phyloP scores from a whole-genome alignment of 164 flowering plant species.

The Taxillus chinensis region DNA sequence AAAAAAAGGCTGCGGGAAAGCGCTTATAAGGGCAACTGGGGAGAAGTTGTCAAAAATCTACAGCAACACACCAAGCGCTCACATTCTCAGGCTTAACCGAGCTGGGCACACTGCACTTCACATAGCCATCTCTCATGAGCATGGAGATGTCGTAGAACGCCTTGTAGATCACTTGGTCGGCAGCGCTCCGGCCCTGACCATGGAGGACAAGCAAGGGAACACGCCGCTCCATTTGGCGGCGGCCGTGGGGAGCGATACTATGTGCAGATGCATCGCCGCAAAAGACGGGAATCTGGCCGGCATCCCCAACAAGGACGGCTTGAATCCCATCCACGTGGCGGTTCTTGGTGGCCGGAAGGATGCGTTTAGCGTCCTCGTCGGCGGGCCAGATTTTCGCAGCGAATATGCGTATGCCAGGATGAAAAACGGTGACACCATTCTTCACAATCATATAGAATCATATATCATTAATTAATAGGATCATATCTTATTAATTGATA shows the following conservation, averaged over 20 bases:
- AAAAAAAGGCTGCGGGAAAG: slow-evolving; percentile 1
- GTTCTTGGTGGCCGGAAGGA: slow-evolving; percentile 11
- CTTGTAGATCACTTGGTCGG: not conserved
- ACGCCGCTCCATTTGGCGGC: slow-evolving; percentile 24
- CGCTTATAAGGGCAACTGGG: slow-evolving; percentile 18
- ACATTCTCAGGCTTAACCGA: slow-evolving; percentile 8
- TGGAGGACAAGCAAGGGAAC: slow-evolving; percentile 4
- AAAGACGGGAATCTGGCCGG: not conserved
- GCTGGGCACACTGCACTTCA: slow-evolving; percentile 27
- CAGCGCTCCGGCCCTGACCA: not conserved
- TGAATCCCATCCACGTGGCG: slow-evolving; percentile 8
- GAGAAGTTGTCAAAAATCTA: slow-evolving; percentile 10
- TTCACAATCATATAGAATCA: slow-evolving; percentile 16
- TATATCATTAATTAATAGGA: no score
- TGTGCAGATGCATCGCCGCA: slow-evolving; percentile 8
- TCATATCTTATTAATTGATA: no score
- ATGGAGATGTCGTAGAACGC: not conserved
- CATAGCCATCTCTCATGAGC: slow-evolving; percentile 3
- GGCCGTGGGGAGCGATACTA: slow-evolving; percentile 8
- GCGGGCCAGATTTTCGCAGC: not conserved
- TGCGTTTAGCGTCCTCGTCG: slow-evolving; percentile 8
- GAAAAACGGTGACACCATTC: slow-evolving; percentile 19
- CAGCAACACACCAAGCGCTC: not conserved
- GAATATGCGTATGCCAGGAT: not conserved
- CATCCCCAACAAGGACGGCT: not conserved